Percentiles rank a stretch among this genome's conserved stretches.
Evolutionary conservation across 805 yeast genomes (phyloP).

Genomic region (Lipomyces spencermartinsiae): DNA sequence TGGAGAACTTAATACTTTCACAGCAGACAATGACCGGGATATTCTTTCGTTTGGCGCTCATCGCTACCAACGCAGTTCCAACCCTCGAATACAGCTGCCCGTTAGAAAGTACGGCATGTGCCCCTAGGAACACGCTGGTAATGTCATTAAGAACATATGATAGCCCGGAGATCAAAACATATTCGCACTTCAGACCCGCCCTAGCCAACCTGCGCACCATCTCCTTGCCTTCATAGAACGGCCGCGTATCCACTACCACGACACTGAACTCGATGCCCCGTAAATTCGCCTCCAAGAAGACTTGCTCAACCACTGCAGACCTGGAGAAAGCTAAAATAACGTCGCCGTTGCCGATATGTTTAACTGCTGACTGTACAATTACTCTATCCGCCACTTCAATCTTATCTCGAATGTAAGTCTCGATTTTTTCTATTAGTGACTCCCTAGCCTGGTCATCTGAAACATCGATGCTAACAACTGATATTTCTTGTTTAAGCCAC

Average conservation of each 20-base stretch:
- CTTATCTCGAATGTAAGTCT: slow-evolving; percentile 81
- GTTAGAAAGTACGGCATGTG: slow-evolving; percentile 95
- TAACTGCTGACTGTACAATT: slow-evolving; percentile 78
- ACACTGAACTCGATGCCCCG: slow-evolving; percentile 74
- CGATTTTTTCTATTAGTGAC: slow-evolving; percentile 69
- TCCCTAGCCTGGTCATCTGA: slow-evolving; percentile 70
- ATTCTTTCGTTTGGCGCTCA: slow-evolving; percentile 84
- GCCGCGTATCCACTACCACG: slow-evolving; percentile 89
- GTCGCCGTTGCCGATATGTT: slow-evolving; percentile 75
- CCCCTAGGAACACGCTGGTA: slow-evolving; percentile 91
- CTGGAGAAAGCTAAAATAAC: slow-evolving; percentile 88
- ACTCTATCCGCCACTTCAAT: slow-evolving; percentile 82
- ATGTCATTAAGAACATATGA: slow-evolving; percentile 84
- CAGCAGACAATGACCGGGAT: slow-evolving; percentile 96
- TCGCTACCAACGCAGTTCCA: slow-evolving; percentile 92
- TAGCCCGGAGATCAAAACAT: slow-evolving; percentile 78
- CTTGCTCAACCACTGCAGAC: slow-evolving; percentile 78
- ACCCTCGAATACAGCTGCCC: slow-evolving; percentile 92
- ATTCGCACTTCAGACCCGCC: slow-evolving; percentile 73
- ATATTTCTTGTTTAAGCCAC: slow-evolving; percentile 94
- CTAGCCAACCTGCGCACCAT: slow-evolving; percentile 69
- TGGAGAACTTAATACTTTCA: slow-evolving; percentile 92
- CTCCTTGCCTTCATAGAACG: slow-evolving; percentile 89
- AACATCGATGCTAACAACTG: slow-evolving; percentile 76
- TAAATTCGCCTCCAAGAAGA: slow-evolving; percentile 70